Evolutionary conservation across 2,329 filamentous ascomycete genomes (phyloP).

Genomic region (Colletotrichum siamense): DNA sequence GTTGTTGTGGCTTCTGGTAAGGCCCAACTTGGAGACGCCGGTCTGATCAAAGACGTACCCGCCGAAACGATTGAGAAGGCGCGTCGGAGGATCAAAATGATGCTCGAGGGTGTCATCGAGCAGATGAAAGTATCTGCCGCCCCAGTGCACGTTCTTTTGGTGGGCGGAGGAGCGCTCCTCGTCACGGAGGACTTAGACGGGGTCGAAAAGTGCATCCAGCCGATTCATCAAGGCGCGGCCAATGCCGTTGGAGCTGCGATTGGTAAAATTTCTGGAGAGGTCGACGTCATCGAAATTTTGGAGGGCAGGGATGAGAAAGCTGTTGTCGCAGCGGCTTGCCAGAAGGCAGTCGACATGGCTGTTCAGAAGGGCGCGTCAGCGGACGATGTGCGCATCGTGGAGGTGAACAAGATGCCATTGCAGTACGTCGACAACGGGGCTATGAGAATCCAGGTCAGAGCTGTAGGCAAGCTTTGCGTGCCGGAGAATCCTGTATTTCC

Average conservation of each 20-base stretch:
- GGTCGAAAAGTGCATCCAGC: slow-evolving; percentile 54
- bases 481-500: slow-evolving; percentile 26
- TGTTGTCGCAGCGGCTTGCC: slow-evolving; percentile 43
- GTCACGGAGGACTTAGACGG: slow-evolving; percentile 53
- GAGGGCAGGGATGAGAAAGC: slow-evolving; percentile 41
- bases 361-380: not conserved
- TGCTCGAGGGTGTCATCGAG: slow-evolving; percentile 58
- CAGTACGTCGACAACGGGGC: slow-evolving; percentile 40
- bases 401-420: slow-evolving; percentile 48
- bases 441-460: slow-evolving; percentile 37
- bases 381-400: slow-evolving; percentile 47
- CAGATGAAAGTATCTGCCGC: slow-evolving; percentile 61
- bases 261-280: slow-evolving; percentile 56
- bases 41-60: slow-evolving; percentile 31
- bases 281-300: slow-evolving; percentile 57
- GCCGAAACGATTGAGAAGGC: slow-evolving; percentile 25
- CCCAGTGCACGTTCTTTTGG: slow-evolving; percentile 57
- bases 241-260: slow-evolving; percentile 68
- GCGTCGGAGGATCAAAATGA: slow-evolving; percentile 43
- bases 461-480: slow-evolving; percentile 37
- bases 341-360: slow-evolving; percentile 26
- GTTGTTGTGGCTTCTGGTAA: slow-evolving; percentile 47
- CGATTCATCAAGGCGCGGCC: slow-evolving; percentile 58
- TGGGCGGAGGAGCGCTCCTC: slow-evolving; percentile 62
- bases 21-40: slow-evolving; percentile 33